Evolutionary conservation across 2,329 filamentous ascomycete species (phyloP).

Genomic region (Fusarium setosum): DNA sequence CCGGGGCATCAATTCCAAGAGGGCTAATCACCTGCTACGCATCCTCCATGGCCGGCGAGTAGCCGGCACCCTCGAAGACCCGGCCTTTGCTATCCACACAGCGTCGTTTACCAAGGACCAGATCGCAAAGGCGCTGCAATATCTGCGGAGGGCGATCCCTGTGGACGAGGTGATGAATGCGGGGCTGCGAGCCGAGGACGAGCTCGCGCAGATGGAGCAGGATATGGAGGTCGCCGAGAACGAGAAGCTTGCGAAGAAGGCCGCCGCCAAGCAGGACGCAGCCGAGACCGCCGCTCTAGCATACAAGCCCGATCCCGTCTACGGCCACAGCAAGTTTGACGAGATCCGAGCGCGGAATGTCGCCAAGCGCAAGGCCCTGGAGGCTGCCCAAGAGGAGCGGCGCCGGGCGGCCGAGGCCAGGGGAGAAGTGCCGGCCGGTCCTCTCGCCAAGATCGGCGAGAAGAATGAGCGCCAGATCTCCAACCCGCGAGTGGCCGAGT

Average conservation of each 20-base stretch:
- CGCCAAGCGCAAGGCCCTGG: slow-evolving; percentile 60
- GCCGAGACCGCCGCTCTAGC: slow-evolving; percentile 33
- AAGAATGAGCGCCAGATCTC: slow-evolving; percentile 51
- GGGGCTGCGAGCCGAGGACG: slow-evolving; percentile 71
- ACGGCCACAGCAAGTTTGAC: slow-evolving; percentile 68
- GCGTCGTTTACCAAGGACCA: slow-evolving; percentile 55
- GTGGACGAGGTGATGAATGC: slow-evolving; percentile 72
- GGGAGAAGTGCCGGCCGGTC: slow-evolving; percentile 50
- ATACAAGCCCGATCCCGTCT: slow-evolving; percentile 60
- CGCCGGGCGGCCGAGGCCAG: slow-evolving; percentile 55
- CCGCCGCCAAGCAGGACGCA: slow-evolving; percentile 35
- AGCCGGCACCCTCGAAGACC: slow-evolving; percentile 72
- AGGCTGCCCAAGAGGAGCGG: slow-evolving; percentile 56
- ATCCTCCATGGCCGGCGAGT: slow-evolving; percentile 73
- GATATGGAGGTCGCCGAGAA: slow-evolving; percentile 42
- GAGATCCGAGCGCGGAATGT: slow-evolving; percentile 65
- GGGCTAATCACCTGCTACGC: slow-evolving; percentile 65
- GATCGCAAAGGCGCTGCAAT: slow-evolving; percentile 61
- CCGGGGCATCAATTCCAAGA: slow-evolving; percentile 52
- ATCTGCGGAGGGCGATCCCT: slow-evolving; percentile 64
- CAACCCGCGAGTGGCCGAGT: slow-evolving; percentile 52
- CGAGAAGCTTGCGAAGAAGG: slow-evolving; percentile 33
- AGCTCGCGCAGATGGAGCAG: slow-evolving; percentile 65
- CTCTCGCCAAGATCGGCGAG: slow-evolving; percentile 54
- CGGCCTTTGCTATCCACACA: slow-evolving; percentile 61